Evolutionary conservation across 805 yeast genomes (phyloP), one percentile per base, ranked within the genome.

Genomic region (Candida sanyiensis): DNA sequence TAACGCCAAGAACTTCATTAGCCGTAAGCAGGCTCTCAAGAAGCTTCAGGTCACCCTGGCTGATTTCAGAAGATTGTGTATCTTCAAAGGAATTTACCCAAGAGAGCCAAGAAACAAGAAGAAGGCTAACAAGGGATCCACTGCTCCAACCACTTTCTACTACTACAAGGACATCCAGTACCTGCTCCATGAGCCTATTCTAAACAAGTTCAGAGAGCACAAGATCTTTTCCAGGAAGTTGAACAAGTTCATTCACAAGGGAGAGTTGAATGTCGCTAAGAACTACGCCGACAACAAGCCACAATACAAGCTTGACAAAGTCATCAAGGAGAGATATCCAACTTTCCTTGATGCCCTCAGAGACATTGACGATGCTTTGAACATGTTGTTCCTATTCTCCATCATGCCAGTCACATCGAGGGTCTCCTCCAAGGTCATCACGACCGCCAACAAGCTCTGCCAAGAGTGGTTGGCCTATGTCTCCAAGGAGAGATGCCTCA

Each of bases 81-180:
- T 93, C 60, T 87, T 93, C 73, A 93, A 93, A 63, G 98, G 98
- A 37, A 89, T 93, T 48, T 93, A 87, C 59, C 98, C 98, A 39
- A 77, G 98, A 61, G 97, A 88, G 59, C 97, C 97, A 33, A 72
- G 89, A 53, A 87, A 86, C 64, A 93, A 89, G 69, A 87, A 83
- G 77, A 89, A 87, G 72, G 96, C 97, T 44, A 90, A 88, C 64
- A 93, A 87, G 64, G 97, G 98, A 17, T 84, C 96, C n/a, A 86
- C 97, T 7, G 95, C 94, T 19, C 95, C 95, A 33, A 83, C 83
- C 18, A 93, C 98, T 4, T 94, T 93, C 61, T 93, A 93, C 66
- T 90, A 88, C 61, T 62, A 82, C 47, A 93, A 88, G 63, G 98
- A 93, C 62, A 93, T 93, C 49, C 96, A 89, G 63, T 93, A 90